These are phyloP conservation scores for Podaxis sp. DNA, from an alignment of 768 basidiomycete species.

Conservation along the genomic window DNA sequence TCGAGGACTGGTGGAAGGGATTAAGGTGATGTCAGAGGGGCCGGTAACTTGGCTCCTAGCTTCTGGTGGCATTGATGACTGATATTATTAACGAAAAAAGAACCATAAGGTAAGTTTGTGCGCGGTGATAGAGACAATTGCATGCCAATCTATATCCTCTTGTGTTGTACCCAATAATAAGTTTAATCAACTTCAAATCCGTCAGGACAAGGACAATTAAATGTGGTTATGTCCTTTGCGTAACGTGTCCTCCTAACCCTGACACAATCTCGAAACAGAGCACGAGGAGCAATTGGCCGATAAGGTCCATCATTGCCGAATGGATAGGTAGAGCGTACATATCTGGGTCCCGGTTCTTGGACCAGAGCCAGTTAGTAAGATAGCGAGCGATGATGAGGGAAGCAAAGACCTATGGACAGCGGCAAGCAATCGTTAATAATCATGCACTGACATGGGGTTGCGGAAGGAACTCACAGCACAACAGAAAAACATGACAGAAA, in stretches of 20 bases:
- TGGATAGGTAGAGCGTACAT: constrained; percentile 93
- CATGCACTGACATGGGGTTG: neutral
- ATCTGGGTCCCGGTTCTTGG: constrained; percentile 76
- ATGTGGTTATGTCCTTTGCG: constrained; percentile 15
- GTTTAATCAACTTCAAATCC: neutral
- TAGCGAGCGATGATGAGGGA: constrained; percentile 64
- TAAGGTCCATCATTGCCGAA: constrained; percentile 81
- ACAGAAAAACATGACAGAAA: constrained; percentile 70
- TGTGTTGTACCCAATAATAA: neutral
- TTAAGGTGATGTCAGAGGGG: too few relatives aligned
- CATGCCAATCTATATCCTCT: too few relatives aligned
- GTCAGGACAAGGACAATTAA: neutral
- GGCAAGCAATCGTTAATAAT: neutral
- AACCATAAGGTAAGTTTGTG: too few relatives aligned
- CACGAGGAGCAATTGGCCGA: constrained; percentile 79
- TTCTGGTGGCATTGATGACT: too few relatives aligned
- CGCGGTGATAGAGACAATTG: too few relatives aligned
- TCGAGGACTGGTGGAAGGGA: too few relatives aligned
- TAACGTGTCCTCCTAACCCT: constrained; percentile 31
- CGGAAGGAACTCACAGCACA: constrained; percentile 56
- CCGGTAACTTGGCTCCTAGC: too few relatives aligned
- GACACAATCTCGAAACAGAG: constrained; percentile 68
- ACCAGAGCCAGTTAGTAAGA: constrained; percentile 79
- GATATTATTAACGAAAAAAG: too few relatives aligned
- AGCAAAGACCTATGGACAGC: constrained; percentile 48